These are phyloP conservation scores for Coemansia guatemalensis DNA, from an alignment of 192 early-diverging fungal genomes.

Conservation along the genomic window DNA sequence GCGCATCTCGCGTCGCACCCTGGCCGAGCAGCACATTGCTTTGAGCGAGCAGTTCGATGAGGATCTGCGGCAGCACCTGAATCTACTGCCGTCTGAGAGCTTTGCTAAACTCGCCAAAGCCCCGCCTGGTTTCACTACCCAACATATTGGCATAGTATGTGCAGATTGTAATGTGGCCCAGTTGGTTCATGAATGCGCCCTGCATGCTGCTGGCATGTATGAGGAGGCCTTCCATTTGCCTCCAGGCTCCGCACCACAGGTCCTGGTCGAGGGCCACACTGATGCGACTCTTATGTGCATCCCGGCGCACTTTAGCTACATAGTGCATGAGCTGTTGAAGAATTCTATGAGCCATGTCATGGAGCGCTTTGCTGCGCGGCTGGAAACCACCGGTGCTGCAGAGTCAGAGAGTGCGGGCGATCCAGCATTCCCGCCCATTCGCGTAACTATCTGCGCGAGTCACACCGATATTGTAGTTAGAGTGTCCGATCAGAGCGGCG, in stretches of 20 bases:
- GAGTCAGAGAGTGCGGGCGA: not conserved
- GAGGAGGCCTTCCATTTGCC: conserved; percentile 42
- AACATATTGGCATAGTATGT: conserved; percentile 53
- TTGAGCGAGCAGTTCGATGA: conserved; percentile 65
- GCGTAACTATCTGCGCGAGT: conserved; percentile 79
- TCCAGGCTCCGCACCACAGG: conserved; percentile 63
- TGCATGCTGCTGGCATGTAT: conserved; percentile 45
- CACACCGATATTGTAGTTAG: conserved; percentile 80
- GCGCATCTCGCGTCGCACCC: conserved; percentile 84
- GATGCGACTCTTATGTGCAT: conserved; percentile 88
- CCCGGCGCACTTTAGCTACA: conserved; percentile 93
- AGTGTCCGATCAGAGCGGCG: conserved; percentile 92
- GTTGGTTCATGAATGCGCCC: conserved; percentile 53
- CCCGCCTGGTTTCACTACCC: conserved; percentile 55
- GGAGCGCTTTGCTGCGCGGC: conserved; percentile 46
- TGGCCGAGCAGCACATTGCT: conserved; percentile 91
- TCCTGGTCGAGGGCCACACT: conserved; percentile 70
- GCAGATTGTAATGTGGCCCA: conserved; percentile 49
- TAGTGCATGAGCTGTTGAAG: conserved; percentile 87
- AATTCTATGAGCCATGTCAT: conserved; percentile 81
- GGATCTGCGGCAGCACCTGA: conserved; percentile 37
- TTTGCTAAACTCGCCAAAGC: conserved; percentile 47
- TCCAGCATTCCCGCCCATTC: conserved; percentile 71
- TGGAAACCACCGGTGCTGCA: conserved; percentile 7
- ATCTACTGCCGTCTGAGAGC: conserved; percentile 20